These are phyloP conservation scores for Colletotrichum tamarilloi DNA, from an alignment of 2,329 filamentous ascomycete species.

Conservation along the genomic window DNA sequence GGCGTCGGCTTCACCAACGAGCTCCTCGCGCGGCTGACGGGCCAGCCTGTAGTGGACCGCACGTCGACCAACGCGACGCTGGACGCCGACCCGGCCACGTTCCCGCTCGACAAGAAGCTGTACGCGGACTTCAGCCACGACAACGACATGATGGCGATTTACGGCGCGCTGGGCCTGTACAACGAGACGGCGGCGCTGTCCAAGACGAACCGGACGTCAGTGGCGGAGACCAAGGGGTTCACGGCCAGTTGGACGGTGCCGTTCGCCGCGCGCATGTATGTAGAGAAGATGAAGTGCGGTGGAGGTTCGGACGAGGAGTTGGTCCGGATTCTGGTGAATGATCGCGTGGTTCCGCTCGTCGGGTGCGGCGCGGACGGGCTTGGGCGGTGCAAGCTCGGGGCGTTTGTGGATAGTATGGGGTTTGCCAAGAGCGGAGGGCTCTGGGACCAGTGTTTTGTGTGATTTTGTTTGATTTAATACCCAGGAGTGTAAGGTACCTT, in stretches of 20 bases:
- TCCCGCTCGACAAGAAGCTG: slow-evolving; percentile 75
- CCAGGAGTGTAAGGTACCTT: slow-evolving; percentile 3
- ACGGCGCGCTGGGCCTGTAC: slow-evolving; percentile 82
- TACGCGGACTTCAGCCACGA: slow-evolving; percentile 96
- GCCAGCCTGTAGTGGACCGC: slow-evolving; percentile 73
- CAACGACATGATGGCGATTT: slow-evolving; percentile 84
- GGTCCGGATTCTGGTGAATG: slow-evolving; percentile 85
- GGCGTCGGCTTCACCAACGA: slow-evolving; percentile 91
- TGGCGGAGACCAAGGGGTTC: slow-evolving; percentile 70
- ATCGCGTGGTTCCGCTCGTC: slow-evolving; percentile 78
- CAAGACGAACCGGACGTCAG: slow-evolving; percentile 58
- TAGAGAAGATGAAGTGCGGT: slow-evolving; percentile 85
- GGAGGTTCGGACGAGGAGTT: slow-evolving; percentile 62
- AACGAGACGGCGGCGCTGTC: slow-evolving; percentile 69
- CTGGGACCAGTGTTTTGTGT: slow-evolving; percentile 75
- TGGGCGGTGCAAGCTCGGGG: slow-evolving; percentile 76
- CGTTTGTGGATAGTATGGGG: slow-evolving; percentile 78
- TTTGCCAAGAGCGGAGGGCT: slow-evolving; percentile 79
- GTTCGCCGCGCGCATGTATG: slow-evolving; percentile 83
- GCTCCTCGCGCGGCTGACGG: slow-evolving; percentile 82
- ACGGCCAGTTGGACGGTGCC: slow-evolving; percentile 84
- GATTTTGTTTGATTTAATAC: slow-evolving; percentile 17
- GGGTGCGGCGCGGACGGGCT: slow-evolving; percentile 76
- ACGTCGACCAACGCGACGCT: slow-evolving; percentile 85
- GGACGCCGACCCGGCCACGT: slow-evolving; percentile 73